phyloP scores from a whole-genome alignment of 345 rosid species.

The Erodium maritimum region DNA sequence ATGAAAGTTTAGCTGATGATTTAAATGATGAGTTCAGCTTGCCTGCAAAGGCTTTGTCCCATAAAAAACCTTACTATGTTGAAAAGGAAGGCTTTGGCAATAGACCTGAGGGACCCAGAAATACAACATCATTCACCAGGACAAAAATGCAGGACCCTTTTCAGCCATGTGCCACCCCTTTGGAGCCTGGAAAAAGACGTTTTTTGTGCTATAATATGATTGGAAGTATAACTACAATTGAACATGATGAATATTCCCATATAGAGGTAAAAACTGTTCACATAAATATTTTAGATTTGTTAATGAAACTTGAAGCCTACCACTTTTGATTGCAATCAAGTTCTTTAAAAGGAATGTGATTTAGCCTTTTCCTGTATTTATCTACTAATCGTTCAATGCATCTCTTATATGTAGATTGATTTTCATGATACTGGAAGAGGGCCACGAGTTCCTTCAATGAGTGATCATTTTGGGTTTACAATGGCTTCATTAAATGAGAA shows the following conservation, averaged over 20 bases:
- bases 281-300: neutral
- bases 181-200: conserved; percentile 56
- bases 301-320: neutral
- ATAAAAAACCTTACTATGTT: conserved; percentile 21
- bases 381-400: conserved; percentile 10
- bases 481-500: conserved; percentile 81
- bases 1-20: conserved; percentile 32
- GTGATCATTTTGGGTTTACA: conserved; percentile 89
- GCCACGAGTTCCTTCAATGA: conserved; percentile 90
- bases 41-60: conserved; percentile 24
- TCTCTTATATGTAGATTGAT: conserved; percentile 49
- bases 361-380: neutral
- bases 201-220: conserved; percentile 93
- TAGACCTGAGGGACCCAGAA: conserved; percentile 26
- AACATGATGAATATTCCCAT: conserved; percentile 84
- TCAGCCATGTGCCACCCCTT: conserved; percentile 85
- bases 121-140: conserved; percentile 22
- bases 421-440: conserved; percentile 95
- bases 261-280: conserved; percentile 50
- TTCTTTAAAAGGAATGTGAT: neutral
- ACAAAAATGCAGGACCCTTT: conserved; percentile 78
- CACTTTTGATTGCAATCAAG: neutral
- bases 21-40: conserved; percentile 28
- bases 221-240: conserved; percentile 77
- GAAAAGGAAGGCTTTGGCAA: conserved; percentile 31